Conservation (phyloP, 768 basidiomycete genomes). For the Leccinum truebloodii region DNA sequence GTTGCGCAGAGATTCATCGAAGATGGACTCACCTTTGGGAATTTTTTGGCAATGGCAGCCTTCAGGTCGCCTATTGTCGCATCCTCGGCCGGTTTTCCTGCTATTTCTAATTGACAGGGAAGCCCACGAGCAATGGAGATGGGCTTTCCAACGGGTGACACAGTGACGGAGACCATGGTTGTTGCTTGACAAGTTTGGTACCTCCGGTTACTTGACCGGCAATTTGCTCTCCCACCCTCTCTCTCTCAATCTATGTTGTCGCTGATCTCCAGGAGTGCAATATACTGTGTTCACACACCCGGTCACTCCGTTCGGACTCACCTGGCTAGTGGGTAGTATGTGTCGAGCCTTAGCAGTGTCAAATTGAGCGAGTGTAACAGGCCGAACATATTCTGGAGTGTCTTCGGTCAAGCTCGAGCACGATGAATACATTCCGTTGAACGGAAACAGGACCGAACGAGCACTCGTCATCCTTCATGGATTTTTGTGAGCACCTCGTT, state of each 20-base stretch:
- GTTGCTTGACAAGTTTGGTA: not conserved
- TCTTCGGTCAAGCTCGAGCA: slow-evolving; percentile 33
- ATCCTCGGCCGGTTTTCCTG: slow-evolving; percentile 41
- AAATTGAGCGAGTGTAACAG: slow-evolving; percentile 21
- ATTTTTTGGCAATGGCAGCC: slow-evolving; percentile 53
- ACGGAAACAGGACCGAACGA: slow-evolving; percentile 35
- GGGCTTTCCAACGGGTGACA: slow-evolving; percentile 50
- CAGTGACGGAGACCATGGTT: slow-evolving; percentile 54
- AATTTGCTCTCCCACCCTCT: not conserved
- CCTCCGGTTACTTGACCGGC: not conserved
- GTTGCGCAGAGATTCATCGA: not conserved
- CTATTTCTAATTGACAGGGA: slow-evolving; percentile 51
- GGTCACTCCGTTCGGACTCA: slow-evolving; percentile 1
- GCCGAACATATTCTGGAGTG: slow-evolving; percentile 16
- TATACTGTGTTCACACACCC: not conserved
- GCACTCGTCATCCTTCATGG: slow-evolving; percentile 65
- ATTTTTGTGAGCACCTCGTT: slow-evolving; percentile 49
- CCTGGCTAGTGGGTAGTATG: slow-evolving; percentile 6
- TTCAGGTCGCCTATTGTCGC: slow-evolving; percentile 74
- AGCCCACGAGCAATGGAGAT: slow-evolving; percentile 50
- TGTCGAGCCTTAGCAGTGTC: not conserved
- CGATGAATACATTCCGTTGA: slow-evolving; percentile 32
- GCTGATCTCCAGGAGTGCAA: slow-evolving; percentile 4
- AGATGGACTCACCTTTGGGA: slow-evolving; percentile 43
- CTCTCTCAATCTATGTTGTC: slow-evolving; percentile 13